phyloP scores from a whole-genome alignment of 805 yeast genomes.

The Sugiyamaella qingdaonensis region DNA sequence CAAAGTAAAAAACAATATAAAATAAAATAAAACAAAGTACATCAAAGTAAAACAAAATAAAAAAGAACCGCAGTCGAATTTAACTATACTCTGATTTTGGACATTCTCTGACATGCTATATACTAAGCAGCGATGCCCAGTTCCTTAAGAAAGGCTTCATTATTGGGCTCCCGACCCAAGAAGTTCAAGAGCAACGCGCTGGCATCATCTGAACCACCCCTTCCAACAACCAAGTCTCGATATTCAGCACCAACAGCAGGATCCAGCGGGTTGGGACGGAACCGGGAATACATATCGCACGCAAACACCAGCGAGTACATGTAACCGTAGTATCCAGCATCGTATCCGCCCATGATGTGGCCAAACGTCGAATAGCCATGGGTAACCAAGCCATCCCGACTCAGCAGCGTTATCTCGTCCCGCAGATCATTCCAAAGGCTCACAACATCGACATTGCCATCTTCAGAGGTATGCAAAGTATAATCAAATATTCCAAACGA shows the following conservation, averaged over 20 bases:
- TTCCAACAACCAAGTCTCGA: slow-evolving; percentile 61
- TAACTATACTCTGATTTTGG: no score
- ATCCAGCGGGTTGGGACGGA: slow-evolving; percentile 64
- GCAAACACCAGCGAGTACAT: slow-evolving; percentile 85
- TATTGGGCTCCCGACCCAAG: slow-evolving; percentile 71
- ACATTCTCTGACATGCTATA: background rate
- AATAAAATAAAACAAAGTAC: no score
- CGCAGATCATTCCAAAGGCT: slow-evolving; percentile 63
- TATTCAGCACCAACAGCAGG: slow-evolving; percentile 57
- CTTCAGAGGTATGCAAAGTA: slow-evolving; percentile 51
- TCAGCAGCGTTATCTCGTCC: slow-evolving; percentile 51
- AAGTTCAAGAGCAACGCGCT: slow-evolving; percentile 59
- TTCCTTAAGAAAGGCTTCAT: slow-evolving; percentile 68
- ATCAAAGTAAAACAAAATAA: no score
- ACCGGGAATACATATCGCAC: slow-evolving; percentile 70
- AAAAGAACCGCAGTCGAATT: no score
- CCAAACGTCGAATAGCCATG: slow-evolving; percentile 71
- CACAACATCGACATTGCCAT: slow-evolving; percentile 48
- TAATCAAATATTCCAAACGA: slow-evolving; percentile 78
- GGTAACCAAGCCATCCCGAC: slow-evolving; percentile 51
- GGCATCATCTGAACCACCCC: slow-evolving; percentile 73
- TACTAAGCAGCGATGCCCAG: slow-evolving; percentile 38
- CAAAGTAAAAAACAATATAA: no score
- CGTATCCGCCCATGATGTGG: slow-evolving; percentile 81
- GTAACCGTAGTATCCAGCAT: slow-evolving; percentile 83